phyloP scores from a whole-genome alignment of 345 rosid genomes.

The Euphorbia tirucalli region DNA sequence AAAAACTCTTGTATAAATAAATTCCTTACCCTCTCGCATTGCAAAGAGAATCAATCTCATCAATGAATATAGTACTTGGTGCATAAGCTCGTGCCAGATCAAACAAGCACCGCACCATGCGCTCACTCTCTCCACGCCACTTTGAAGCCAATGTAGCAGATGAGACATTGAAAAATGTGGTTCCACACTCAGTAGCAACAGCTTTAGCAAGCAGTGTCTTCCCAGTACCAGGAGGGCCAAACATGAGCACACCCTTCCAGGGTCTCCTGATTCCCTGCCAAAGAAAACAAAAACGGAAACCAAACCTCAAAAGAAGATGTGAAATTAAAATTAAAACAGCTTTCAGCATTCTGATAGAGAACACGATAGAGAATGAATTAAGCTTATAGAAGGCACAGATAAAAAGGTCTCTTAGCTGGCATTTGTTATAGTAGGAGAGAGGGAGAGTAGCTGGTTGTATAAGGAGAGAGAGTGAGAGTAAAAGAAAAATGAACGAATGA shows the following conservation, averaged over 20 bases:
- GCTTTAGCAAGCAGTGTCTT: constrained; percentile 95
- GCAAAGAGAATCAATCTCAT: constrained; percentile 97
- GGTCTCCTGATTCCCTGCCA: constrained; percentile 98
- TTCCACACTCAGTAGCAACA: constrained; percentile 97
- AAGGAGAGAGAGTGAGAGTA: too few relatives aligned
- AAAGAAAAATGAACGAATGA: neutral
- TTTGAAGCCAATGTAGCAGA: constrained; percentile 96
- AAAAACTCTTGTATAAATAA: neutral
- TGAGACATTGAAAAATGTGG: constrained; percentile 95
- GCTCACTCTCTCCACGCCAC: constrained; percentile 99
- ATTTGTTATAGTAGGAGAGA: too few relatives aligned
- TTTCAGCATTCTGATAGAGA: neutral
- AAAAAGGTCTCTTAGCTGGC: too few relatives aligned
- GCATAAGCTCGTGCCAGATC: constrained; percentile 96
- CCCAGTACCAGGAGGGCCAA: constrained; percentile 99
- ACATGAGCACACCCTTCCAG: constrained; percentile 99
- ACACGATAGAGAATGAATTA: too few relatives aligned
- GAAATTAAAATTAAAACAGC: neutral
- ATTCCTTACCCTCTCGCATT: constrained; percentile 81
- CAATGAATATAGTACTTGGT: constrained; percentile 94
- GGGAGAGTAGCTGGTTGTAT: too few relatives aligned
- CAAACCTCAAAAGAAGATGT: neutral
- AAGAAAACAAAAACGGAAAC: constrained; percentile 5
- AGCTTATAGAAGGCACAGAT: too few relatives aligned
- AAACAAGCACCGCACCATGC: constrained; percentile 95